A percentile compares a stretch with the other conserved stretches of the same genome.
Conservation (phyloP, 2,329 filamentous ascomycete species). For the Huntiella moniliformis region DNA sequence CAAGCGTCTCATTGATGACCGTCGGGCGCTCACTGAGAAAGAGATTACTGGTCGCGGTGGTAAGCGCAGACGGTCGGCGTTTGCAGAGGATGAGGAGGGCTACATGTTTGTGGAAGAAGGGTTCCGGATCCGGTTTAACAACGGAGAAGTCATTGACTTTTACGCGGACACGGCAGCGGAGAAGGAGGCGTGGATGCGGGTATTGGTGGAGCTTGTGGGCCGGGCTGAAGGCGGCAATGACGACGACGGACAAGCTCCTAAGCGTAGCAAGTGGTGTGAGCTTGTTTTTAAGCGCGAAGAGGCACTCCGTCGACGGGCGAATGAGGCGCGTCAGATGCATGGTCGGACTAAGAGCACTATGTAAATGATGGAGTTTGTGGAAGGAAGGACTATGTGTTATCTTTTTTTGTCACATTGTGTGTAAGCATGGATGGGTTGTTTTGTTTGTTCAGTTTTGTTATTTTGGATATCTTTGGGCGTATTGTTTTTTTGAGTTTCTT, state of each 20-base stretch:
- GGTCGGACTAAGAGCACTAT: conserved; percentile 40
- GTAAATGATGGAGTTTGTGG: too few relatives aligned
- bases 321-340: conserved; percentile 28
- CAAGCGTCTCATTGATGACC: conserved; percentile 82
- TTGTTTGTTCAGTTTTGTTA: conserved; percentile 2
- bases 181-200: conserved; percentile 90
- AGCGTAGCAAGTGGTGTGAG: conserved; percentile 46
- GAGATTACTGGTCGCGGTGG: conserved; percentile 61
- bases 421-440: neutral
- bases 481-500: conserved; percentile 12
- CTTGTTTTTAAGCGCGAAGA: conserved; percentile 46
- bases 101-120: conserved; percentile 99
- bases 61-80: conserved; percentile 75
- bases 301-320: conserved; percentile 34
- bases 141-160: conserved; percentile 96
- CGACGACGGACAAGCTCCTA: conserved; percentile 26
- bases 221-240: conserved; percentile 28
- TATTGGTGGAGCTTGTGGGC: conserved; percentile 52
- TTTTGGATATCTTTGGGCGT: conserved; percentile 1
- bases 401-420: neutral
- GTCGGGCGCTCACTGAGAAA: conserved; percentile 62
- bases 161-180: conserved; percentile 77
- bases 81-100: conserved; percentile 94
- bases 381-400: neutral
- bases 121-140: conserved; percentile 95